Conservation (phyloP, 352 stramenopile species). For the Peronospora destructor region DNA sequence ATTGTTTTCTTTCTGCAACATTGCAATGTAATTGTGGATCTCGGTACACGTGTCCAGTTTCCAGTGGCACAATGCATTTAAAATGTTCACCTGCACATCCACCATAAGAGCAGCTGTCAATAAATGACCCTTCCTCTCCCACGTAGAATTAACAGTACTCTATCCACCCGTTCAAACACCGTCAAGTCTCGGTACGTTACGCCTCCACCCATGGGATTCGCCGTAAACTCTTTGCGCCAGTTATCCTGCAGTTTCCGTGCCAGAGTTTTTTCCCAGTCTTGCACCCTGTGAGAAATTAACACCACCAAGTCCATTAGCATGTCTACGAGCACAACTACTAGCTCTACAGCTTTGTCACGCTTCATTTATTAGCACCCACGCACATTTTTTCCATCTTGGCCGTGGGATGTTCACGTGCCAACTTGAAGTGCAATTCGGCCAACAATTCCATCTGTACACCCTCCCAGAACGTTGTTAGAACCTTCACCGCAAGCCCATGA, state of each 20-base stretch:
- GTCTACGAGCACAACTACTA: slow-evolving; percentile 7
- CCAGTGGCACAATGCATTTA: slow-evolving; percentile 79
- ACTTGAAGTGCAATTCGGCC: slow-evolving; percentile 77
- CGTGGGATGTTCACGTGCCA: slow-evolving; percentile 59
- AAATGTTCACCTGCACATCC: slow-evolving; percentile 48
- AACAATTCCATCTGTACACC: slow-evolving; percentile 49
- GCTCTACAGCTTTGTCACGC: slow-evolving; percentile 6
- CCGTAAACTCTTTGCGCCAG: slow-evolving; percentile 57
- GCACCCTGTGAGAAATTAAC: slow-evolving; percentile 37
- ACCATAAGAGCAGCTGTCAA: not conserved
- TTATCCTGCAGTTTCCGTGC: slow-evolving; percentile 71
- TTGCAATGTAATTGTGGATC: slow-evolving; percentile 67
- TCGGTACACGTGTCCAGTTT: slow-evolving; percentile 72
- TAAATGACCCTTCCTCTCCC: not conserved
- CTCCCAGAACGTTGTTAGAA: slow-evolving; percentile 16
- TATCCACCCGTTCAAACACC: slow-evolving; percentile 48
- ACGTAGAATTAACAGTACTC: not conserved
- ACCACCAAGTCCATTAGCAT: slow-evolving; percentile 11
- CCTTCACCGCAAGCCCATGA: not conserved
- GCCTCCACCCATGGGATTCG: slow-evolving; percentile 53
- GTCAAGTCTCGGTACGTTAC: slow-evolving; percentile 53
- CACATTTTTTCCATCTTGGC: slow-evolving; percentile 81
- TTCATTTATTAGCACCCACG: slow-evolving; percentile 11
- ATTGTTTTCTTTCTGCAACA: slow-evolving; percentile 59
- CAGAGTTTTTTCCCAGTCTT: slow-evolving; percentile 77